Evolutionary conservation across 176 grass and related monocot species (phyloP).

Genomic region (Aegilops sharonensis): DNA sequence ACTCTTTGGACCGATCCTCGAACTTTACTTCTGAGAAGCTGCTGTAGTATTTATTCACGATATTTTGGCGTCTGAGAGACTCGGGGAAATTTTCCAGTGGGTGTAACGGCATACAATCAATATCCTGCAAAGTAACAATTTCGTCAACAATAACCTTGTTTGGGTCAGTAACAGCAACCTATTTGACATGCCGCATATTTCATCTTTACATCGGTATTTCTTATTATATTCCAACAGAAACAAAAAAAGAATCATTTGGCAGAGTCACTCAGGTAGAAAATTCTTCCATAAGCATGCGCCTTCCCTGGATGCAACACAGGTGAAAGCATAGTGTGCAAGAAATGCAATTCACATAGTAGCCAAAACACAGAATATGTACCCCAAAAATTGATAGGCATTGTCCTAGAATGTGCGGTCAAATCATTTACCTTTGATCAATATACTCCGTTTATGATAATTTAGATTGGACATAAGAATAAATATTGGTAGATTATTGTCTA

Average conservation of each 20-base stretch:
- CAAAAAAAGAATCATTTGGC: slow-evolving; percentile 22
- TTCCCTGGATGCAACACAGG: not conserved
- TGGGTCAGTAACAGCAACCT: not conserved
- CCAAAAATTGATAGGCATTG: not conserved
- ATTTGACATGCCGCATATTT: slow-evolving; percentile 9
- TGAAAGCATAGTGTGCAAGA: not conserved
- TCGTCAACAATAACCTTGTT: slow-evolving; percentile 23
- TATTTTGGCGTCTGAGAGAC: slow-evolving; percentile 56
- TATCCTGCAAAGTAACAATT: slow-evolving; percentile 65
- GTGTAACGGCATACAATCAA: slow-evolving; percentile 93
- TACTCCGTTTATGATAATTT: not conserved
- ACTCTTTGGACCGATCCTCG: slow-evolving; percentile 59
- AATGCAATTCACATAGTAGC: not conserved
- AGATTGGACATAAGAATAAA: not conserved
- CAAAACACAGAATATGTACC: not conserved
- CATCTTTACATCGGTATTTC: not conserved
- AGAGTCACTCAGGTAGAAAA: not conserved
- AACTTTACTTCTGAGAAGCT: slow-evolving; percentile 57
- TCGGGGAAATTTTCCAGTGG: slow-evolving; percentile 88
- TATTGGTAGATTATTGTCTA: not conserved
- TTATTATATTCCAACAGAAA: slow-evolving; percentile 2
- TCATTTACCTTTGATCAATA: not conserved
- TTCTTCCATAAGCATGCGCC: not conserved
- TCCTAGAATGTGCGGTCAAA: not conserved
- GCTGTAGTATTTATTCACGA: slow-evolving; percentile 51